Evolutionary conservation across 2,329 filamentous ascomycete species (phyloP), one percentile per base, ranked within the genome.

Genomic region (Ophiostoma quercus): DNA sequence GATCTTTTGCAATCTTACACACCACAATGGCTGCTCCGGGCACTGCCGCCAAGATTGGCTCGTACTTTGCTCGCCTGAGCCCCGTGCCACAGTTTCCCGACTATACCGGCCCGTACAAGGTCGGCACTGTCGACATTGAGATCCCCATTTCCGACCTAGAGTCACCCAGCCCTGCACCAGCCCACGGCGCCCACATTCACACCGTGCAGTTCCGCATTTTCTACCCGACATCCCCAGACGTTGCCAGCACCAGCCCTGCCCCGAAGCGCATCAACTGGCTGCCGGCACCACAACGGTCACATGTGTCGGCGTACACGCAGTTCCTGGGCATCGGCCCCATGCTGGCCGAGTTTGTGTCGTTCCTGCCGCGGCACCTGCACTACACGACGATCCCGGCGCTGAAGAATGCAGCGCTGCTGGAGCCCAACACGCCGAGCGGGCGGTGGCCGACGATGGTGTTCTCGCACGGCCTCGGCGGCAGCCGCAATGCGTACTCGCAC

Each of bases 371-470:
- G 72, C 84, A 92, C 51, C 82, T 94, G 1, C 87, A 92, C 77
- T 92, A 90, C 77, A 87, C 91, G 66, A 84, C 87, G 1, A 89
- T 94, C 34, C 91, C 91, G 6, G 90, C 87, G 34, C 83, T 87
- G 73, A 88, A 91, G 74, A 91, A 93, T 76, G 91, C 91, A 12
- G 82, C 84, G 6, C 78, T 94, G 8, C 83, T 88, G 76, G 71
- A 81, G 71, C 76, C 87, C 71, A 75, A 80, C 12, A 79, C 82
- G 8, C 75, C 81, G 3, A 79, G 81, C 71, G 80, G 82, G 70
- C 82, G 87, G 80, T 95, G 91, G 90, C 92, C 92, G 0, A 90
- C 92, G 0, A 88, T 92, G 81, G 83, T 96, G 72, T 96, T 96
- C 79, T 95, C 92, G 1, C 92, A 96, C 76, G 92, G 92, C 0